phyloP scores from a whole-genome alignment of 352 stramenopile species.

The Phytophthora uliginosa region DNA sequence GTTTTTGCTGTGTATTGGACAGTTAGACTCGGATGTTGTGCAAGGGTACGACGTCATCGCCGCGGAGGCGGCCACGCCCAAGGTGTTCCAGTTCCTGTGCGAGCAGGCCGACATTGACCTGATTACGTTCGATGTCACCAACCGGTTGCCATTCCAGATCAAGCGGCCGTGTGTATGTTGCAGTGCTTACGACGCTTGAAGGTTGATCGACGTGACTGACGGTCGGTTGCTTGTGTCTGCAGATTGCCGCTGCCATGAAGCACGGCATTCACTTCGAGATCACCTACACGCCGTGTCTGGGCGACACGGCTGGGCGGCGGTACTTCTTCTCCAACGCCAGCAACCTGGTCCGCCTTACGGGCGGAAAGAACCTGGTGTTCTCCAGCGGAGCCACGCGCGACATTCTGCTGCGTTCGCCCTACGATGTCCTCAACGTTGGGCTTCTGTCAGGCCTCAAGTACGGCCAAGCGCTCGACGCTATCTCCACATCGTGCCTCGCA shows the following conservation, averaged over 20 bases:
- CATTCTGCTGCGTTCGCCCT: conserved; percentile 82
- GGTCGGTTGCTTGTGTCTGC: neutral
- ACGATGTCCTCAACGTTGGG: conserved; percentile 86
- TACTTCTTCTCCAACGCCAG: conserved; percentile 92
- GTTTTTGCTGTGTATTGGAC: neutral
- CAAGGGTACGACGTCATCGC: conserved; percentile 87
- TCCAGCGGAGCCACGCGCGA: conserved; percentile 80
- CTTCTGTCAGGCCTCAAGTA: conserved; percentile 82
- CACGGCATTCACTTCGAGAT: conserved; percentile 85
- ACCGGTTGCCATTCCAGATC: conserved; percentile 82
- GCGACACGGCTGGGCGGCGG: conserved; percentile 76
- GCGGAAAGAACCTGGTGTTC: conserved; percentile 76
- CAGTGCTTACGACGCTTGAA: conserved; percentile 3
- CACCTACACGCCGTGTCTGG: conserved; percentile 81
- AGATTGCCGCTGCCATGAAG: conserved; percentile 80
- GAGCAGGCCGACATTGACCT: conserved; percentile 84
- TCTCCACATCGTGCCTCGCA: conserved; percentile 61
- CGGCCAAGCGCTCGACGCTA: conserved; percentile 70
- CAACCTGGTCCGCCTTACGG: conserved; percentile 79
- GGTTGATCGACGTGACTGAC: neutral
- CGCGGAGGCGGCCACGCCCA: conserved; percentile 63
- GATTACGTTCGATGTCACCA: conserved; percentile 87
- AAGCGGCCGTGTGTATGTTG: conserved; percentile 76
- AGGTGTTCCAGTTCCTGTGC: conserved; percentile 89
- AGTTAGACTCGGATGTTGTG: conserved; percentile 64